A percentile compares a stretch with the other conserved stretches of the same genome.
These are phyloP conservation scores for Panaeolus papilionaceus DNA, from an alignment of 768 basidiomycete species.

Conservation along the genomic window DNA sequence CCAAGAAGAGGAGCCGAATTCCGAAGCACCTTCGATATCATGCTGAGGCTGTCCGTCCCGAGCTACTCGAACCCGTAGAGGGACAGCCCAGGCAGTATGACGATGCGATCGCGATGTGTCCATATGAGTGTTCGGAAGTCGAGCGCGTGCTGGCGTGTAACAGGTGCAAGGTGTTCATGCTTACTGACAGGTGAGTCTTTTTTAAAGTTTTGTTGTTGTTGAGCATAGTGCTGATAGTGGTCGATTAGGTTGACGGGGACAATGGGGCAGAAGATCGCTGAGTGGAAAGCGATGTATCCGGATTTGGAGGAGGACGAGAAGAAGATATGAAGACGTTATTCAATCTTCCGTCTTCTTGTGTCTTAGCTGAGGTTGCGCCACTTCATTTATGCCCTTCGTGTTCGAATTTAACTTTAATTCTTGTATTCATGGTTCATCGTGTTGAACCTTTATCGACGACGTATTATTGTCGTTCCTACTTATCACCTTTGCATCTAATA, in stretches of 20 bases:
- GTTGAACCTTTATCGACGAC: not conserved
- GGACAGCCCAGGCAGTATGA: not conserved
- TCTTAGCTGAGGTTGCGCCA: not conserved
- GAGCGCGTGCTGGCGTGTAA: slow-evolving; percentile 3
- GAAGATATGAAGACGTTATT: not conserved
- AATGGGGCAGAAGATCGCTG: not conserved
- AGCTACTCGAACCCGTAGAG: not conserved
- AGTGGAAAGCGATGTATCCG: not conserved
- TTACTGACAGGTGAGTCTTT: not conserved
- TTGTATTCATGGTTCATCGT: not conserved
- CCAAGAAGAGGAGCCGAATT: not conserved
- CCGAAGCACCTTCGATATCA: not conserved
- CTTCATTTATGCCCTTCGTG: not conserved
- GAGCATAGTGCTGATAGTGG: not conserved
- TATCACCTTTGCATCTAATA: not conserved
- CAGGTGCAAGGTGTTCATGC: slow-evolving; percentile 1
- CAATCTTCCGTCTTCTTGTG: not conserved
- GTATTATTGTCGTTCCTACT: not conserved
- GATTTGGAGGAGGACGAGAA: not conserved
- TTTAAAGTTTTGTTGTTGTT: not conserved
- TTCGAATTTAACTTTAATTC: not conserved
- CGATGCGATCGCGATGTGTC: not conserved
- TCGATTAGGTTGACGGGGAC: not conserved
- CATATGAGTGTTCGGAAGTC: not conserved
- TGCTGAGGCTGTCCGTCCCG: not conserved